Percentiles rank a stretch among this genome's conserved stretches.
Conservation (phyloP, 2,329 filamentous ascomycete genomes). For the Tolypocladium guangdongense region DNA sequence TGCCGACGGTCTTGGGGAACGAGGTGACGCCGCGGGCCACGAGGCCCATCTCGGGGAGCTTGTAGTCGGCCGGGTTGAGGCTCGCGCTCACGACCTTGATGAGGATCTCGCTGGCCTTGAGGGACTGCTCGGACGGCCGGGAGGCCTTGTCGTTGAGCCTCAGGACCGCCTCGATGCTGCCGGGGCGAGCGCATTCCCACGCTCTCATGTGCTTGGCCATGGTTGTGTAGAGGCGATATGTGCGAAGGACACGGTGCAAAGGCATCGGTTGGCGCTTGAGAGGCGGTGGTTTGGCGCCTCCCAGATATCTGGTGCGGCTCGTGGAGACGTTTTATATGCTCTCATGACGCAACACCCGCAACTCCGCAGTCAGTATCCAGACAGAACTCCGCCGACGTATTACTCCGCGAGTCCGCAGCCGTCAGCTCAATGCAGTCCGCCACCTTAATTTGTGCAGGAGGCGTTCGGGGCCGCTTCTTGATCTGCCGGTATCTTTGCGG, state of each 20-base stretch:
- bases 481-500: too few relatives aligned
- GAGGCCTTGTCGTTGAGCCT: conserved; percentile 7
- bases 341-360: too few relatives aligned
- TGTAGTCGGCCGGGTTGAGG: conserved; percentile 41
- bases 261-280: neutral
- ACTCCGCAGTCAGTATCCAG: too few relatives aligned
- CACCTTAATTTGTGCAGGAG: too few relatives aligned
- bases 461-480: too few relatives aligned
- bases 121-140: conserved; percentile 4
- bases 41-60: conserved; percentile 29
- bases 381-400: too few relatives aligned
- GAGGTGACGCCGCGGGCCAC: conserved; percentile 17
- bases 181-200: conserved; percentile 16
- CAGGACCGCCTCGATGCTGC: conserved; percentile 13
- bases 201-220: conserved; percentile 16
- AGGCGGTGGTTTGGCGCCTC: too few relatives aligned
- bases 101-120: conserved; percentile 23
- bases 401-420: too few relatives aligned
- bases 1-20: conserved; percentile 32
- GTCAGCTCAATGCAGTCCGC: too few relatives aligned
- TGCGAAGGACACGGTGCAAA: neutral
- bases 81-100: conserved; percentile 30
- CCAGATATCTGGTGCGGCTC: neutral
- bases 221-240: neutral
- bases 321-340: too few relatives aligned